Base-by-base conservation (phyloP, 345 rosid species). In the Angophora floribunda region DNA sequence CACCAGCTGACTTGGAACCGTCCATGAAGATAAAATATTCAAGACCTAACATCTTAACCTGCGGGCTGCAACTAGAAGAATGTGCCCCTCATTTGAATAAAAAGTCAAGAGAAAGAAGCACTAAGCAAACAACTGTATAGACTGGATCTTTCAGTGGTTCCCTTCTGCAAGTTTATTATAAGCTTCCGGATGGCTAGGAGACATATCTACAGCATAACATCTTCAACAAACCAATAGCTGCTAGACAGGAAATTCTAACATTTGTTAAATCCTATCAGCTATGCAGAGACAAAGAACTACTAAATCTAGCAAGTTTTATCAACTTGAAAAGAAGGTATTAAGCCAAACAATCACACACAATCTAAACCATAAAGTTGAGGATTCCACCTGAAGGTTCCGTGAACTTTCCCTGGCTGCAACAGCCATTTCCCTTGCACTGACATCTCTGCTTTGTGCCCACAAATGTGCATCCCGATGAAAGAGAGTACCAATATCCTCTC, bases 391-490 rank as follows among this genome's bases (percentile, higher is more conserved):
- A 89, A 96, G 98, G 90, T 91, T 91, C 88, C 99, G 94, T 82
- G 99, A 95, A 92, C 98, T 91, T 87, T 98, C 99, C 93, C 98
- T 96, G 36, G 99, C 99, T 65, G 96, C 97, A 88, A 95, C 95
- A 88, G 99, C 99, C 99, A 97, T 96, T 51, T 95, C 96, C 80
- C 95, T 95, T 36, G 94, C 96, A 89, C 92, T 88, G 51, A 94
- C 90, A 88, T 94, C 99, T 75, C 93, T 93, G 87, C 87, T 55
- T 3, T 94, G 92, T 86, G 88, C 92, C 97, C 97, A 98, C 85
- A 93, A 51, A 91, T 95, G 97, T 55, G 99, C 98, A 91, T 97
- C 96, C 91, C 93, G 92, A 91, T 98, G 99, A 93, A 98, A 98
- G 55, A 98, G 96, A 87, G 99, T 97, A 88, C 99, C 99, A 30